Evolutionary conservation across 106 monocot species (phyloP).

Genomic region (Apostasia shenzhenica): DNA sequence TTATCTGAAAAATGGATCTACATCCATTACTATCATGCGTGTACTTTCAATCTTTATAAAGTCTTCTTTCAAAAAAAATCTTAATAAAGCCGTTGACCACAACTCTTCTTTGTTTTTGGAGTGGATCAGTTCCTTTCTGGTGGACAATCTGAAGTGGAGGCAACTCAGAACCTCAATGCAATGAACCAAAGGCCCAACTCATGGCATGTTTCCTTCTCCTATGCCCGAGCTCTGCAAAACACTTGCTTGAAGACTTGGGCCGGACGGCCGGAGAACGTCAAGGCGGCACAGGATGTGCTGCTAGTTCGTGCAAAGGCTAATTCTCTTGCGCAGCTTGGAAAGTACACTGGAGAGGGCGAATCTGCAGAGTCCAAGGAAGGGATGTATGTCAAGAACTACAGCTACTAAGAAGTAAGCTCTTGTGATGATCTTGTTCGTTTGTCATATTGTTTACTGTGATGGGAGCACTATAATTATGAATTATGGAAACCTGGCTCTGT

Average conservation of each 20-base stretch:
- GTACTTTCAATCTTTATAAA: too few relatives aligned
- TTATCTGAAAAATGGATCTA: too few relatives aligned
- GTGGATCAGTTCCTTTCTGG: constrained; percentile 62
- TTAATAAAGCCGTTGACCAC: background rate
- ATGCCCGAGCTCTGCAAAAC: constrained; percentile 72
- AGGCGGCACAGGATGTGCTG: constrained; percentile 61
- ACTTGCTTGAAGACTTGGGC: constrained; percentile 85
- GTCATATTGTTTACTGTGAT: background rate
- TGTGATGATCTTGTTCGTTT: background rate
- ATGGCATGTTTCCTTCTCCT: constrained; percentile 85
- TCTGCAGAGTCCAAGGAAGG: constrained; percentile 56
- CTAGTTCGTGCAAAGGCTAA: constrained; percentile 56
- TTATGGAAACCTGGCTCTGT: too few relatives aligned
- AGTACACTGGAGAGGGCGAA: constrained; percentile 71
- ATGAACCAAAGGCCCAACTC: constrained; percentile 78
- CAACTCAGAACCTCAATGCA: constrained; percentile 72
- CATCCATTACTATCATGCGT: too few relatives aligned
- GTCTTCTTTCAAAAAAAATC: too few relatives aligned
- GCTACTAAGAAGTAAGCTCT: constrained; percentile 29
- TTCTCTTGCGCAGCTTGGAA: constrained; percentile 73
- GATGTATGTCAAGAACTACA: constrained; percentile 71
- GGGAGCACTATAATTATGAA: too few relatives aligned
- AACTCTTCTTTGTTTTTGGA: background rate
- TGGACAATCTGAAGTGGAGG: constrained; percentile 80
- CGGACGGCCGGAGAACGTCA: constrained; percentile 68